Evolutionary conservation across 2,329 filamentous ascomycete genomes (phyloP), one percentile per base, ranked within the genome.

Genomic region (Aspergillus cejpii): DNA sequence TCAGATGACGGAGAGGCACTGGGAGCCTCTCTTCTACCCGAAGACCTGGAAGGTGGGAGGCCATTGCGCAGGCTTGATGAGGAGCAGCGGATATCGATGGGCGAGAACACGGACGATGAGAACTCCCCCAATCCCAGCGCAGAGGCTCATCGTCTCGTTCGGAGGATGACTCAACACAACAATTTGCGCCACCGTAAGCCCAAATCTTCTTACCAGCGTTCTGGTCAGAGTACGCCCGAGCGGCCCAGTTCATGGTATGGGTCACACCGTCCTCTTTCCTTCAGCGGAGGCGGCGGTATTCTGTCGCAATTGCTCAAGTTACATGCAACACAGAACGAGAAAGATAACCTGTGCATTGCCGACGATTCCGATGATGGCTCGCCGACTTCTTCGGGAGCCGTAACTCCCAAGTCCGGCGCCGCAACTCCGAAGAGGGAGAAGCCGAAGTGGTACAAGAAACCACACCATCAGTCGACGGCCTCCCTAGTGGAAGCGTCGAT

Each of bases 241-340:
- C 51, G 54, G 26, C 55, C 56, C 15, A 51, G 54, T n/a, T 53
- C 55, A 12, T 51, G 49, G 49, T 60, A 59, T 29, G 50, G 51
- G 3, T 37, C 47, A 3, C 17, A 17, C 17, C 53, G 56, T 11
- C 53, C 52, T n/a, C 59, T 59, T 12, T 60, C 58, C 2, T 46
- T 59, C 12, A 52, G 45, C 12, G 60, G 61, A 2, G 56, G 55
- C 3, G 61, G 64, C 3, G 86, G 87, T 21, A 80, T 91, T 36
- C 68, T 94, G 1, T 80, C 83, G 0, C 83, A 82, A 1, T 69
- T 94, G 1, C 70, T 92, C 39, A 85, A 81, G 61, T 71, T 89
- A 2, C 84, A 87, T 54, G 75, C 78, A 42, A 69, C 74, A 52
- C 71, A 74, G 59, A 58, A 57, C 39, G 61, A 56, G 26, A 60